Evolutionary conservation across 352 stramenopile species (phyloP).

Genomic region (Globisporangium megalacanthum): DNA sequence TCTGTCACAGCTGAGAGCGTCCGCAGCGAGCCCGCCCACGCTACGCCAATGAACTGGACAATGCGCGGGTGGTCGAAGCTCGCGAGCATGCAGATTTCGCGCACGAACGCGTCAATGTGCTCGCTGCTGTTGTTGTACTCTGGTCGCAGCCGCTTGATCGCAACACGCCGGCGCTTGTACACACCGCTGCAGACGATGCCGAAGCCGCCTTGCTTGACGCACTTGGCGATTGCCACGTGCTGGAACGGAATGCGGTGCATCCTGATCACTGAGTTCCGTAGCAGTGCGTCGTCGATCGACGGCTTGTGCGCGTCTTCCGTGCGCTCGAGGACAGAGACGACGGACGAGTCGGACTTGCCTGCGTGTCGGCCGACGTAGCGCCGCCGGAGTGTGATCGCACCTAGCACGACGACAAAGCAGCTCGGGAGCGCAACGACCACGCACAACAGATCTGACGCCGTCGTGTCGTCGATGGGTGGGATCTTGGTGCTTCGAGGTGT

Average conservation of each 20-base stretch:
- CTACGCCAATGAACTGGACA: conserved; percentile 62
- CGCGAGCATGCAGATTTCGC: conserved; percentile 61
- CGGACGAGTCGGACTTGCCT: too few relatives aligned
- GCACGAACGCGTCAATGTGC: conserved; percentile 55
- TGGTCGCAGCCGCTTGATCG: conserved; percentile 59
- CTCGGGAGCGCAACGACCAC: too few relatives aligned
- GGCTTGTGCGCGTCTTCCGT: too few relatives aligned
- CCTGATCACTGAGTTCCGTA: conserved; percentile 44
- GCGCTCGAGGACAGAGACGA: too few relatives aligned
- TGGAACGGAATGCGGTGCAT: conserved; percentile 58
- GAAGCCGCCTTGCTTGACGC: conserved; percentile 59
- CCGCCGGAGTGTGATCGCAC: too few relatives aligned
- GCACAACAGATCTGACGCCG: too few relatives aligned
- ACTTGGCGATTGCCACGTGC: conserved; percentile 49
- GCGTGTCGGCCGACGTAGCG: too few relatives aligned
- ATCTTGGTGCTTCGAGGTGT: too few relatives aligned
- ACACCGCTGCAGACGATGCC: conserved; percentile 57
- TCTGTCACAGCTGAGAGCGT: conserved; percentile 59
- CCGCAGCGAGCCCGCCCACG: conserved; percentile 44
- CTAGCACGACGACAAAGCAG: too few relatives aligned
- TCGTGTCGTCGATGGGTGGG: too few relatives aligned
- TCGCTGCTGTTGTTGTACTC: conserved; percentile 45
- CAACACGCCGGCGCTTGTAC: conserved; percentile 52
- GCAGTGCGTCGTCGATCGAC: too few relatives aligned
- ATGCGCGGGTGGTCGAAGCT: conserved; percentile 53